Conservation (phyloP, 2,329 filamentous ascomycete species). For the Ophioceras dolichostomum region DNA sequence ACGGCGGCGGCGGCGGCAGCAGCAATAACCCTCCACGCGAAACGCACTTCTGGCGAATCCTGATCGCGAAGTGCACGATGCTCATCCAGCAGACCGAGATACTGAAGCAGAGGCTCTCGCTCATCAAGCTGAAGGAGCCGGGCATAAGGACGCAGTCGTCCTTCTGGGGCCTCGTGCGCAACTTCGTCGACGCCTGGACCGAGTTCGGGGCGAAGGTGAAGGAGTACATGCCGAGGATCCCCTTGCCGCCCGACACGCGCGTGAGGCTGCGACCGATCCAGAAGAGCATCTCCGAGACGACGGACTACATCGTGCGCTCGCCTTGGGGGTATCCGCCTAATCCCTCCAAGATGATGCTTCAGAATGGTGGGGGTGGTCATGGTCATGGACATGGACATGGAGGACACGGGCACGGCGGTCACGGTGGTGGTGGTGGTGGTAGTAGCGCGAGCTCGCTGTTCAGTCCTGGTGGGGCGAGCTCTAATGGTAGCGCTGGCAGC, state of each 20-base stretch:
- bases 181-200: conserved; percentile 58
- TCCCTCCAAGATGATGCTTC: conserved; percentile 16
- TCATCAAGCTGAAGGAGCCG: conserved; percentile 77
- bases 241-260: conserved; percentile 55
- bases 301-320: conserved; percentile 52
- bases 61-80: conserved; percentile 59
- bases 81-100: conserved; percentile 63
- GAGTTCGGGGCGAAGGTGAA: conserved; percentile 52
- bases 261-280: conserved; percentile 69
- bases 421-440: conserved; percentile 1
- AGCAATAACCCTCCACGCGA: too few species aligned
- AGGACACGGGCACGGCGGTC: conserved; percentile 26
- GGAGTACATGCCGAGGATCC: conserved; percentile 34
- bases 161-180: conserved; percentile 63
- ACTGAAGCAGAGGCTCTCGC: conserved; percentile 59
- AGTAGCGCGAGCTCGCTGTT: conserved; percentile 18
- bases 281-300: conserved; percentile 69
- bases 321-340: conserved; percentile 37
- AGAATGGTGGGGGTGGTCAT: neutral
- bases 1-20: conserved; percentile 47
- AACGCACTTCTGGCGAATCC: conserved; percentile 52
- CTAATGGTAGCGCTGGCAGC: neutral
- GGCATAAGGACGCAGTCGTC: conserved; percentile 51
- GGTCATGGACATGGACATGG: too few species aligned
- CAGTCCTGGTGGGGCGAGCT: conserved; percentile 8